These are phyloP conservation scores for Sporisorium graminicola DNA, from an alignment of 1,284 basidiomycete species.

Conservation along the genomic window DNA sequence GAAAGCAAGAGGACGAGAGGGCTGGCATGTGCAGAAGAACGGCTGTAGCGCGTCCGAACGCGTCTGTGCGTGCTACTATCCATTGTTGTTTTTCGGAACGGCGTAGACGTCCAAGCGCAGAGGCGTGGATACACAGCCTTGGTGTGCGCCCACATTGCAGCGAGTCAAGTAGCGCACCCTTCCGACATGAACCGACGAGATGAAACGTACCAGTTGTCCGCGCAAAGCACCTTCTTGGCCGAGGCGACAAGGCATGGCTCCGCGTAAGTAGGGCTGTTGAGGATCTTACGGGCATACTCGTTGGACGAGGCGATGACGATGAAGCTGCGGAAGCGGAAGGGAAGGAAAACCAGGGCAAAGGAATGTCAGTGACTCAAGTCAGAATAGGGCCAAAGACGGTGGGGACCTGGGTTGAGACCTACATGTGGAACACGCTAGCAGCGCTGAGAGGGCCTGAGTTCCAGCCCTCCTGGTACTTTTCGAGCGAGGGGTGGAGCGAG, in stretches of 20 bases:
- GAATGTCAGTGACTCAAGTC: conserved; percentile 5
- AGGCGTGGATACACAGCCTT: background rate
- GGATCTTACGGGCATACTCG: conserved; percentile 67
- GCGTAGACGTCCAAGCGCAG: background rate
- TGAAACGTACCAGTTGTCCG: conserved; percentile 83
- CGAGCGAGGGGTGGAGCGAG: conserved; percentile 65
- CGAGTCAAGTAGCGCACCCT: conserved; percentile 8
- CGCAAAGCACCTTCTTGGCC: conserved; percentile 86
- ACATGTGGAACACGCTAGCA: conserved; percentile 69
- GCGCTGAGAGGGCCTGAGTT: conserved; percentile 68
- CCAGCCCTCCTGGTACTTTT: conserved; percentile 69
- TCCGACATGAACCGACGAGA: background rate
- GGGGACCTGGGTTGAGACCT: conserved; percentile 16
- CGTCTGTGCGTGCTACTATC: background rate
- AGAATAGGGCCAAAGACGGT: no score
- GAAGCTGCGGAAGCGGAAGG: conserved; percentile 49
- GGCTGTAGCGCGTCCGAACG: background rate
- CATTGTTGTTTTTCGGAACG: background rate
- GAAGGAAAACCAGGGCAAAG: background rate
- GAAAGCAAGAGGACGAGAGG: background rate
- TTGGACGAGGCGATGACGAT: conserved; percentile 68
- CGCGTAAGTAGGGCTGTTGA: conserved; percentile 67
- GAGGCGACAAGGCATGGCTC: conserved; percentile 90
- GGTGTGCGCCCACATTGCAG: conserved; percentile 1
- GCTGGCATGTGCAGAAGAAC: background rate